phyloP scores from a whole-genome alignment of 441 rosid genomes.

The Capsella rubella region DNA sequence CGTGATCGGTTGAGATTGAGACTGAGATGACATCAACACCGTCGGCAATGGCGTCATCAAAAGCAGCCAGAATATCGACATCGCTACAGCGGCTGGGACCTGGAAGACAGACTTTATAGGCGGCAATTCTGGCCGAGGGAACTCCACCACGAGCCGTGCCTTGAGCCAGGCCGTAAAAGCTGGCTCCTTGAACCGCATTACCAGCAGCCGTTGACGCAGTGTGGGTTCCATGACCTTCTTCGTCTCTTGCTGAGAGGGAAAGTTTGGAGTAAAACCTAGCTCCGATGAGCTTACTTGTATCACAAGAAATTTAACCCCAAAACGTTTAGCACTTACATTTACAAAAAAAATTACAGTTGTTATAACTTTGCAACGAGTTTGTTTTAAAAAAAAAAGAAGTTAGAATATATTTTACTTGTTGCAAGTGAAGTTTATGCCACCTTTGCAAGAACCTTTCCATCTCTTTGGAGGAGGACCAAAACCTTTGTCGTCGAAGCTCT shows the following conservation, averaged over 20 bases:
- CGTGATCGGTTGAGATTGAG: constrained; percentile 41
- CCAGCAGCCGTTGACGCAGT: constrained; percentile 66
- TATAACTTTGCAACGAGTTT: no score
- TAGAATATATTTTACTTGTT: constrained; percentile 53
- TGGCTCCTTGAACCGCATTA: constrained; percentile 39
- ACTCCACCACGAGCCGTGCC: constrained; percentile 67
- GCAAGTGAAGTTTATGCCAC: constrained; percentile 59
- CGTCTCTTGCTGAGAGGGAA: constrained; percentile 45
- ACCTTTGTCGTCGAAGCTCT: constrained; percentile 50
- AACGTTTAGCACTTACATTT: not conserved
- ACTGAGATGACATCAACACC: constrained; percentile 55
- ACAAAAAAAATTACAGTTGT: no score
- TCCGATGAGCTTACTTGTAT: constrained; percentile 36
- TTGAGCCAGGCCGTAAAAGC: constrained; percentile 55
- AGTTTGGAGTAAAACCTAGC: constrained; percentile 35
- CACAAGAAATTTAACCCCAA: constrained; percentile 20
- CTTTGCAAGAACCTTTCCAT: constrained; percentile 66
- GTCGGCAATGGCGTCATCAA: constrained; percentile 59
- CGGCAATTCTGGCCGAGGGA: constrained; percentile 57
- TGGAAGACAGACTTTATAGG: constrained; percentile 52
- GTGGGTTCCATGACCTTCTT: constrained; percentile 62
- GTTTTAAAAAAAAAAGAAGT: not conserved
- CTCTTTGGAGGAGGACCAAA: constrained; percentile 55
- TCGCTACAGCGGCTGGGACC: constrained; percentile 36
- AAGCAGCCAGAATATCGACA: constrained; percentile 54